Conservation (phyloP, 305 asterid genomes). For the Nicotiana rustica region DNA sequence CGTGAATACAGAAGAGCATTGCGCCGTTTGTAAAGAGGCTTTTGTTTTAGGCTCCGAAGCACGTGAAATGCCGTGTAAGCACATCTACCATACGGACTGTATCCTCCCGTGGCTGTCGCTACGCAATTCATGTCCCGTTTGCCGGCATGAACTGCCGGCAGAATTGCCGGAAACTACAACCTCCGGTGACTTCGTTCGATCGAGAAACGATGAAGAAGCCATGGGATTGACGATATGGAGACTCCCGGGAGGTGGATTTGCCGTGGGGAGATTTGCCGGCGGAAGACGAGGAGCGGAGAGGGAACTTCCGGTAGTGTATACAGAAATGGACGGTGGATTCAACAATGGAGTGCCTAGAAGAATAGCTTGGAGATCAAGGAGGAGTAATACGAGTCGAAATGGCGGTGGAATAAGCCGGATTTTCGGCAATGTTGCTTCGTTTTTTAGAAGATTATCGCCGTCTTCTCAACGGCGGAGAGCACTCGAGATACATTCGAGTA, state of each 20-base stretch:
- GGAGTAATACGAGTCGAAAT: conserved; percentile 33
- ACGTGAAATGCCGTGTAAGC: conserved; percentile 74
- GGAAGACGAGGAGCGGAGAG: conserved; percentile 38
- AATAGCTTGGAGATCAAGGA: conserved; percentile 37
- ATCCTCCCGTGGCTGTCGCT: conserved; percentile 69
- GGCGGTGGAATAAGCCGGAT: conserved; percentile 33
- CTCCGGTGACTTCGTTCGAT: not conserved
- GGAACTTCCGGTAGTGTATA: conserved; percentile 39
- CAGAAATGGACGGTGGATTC: conserved; percentile 41
- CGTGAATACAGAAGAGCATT: conserved; percentile 57
- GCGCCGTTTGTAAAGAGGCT: conserved; percentile 73
- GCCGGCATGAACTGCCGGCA: conserved; percentile 64
- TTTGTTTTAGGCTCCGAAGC: conserved; percentile 67
- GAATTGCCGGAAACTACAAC: conserved; percentile 42
- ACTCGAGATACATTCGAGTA: conserved; percentile 14
- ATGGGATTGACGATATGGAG: conserved; percentile 71
- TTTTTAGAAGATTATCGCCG: conserved; percentile 33
- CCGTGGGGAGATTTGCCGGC: conserved; percentile 64
- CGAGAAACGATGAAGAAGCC: conserved; percentile 37
- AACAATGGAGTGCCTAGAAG: conserved; percentile 38
- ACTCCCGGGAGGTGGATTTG: conserved; percentile 65
- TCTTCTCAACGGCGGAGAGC: conserved; percentile 22
- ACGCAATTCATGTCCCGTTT: conserved; percentile 70
- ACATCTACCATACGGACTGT: conserved; percentile 71
- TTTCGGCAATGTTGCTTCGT: conserved; percentile 32